Evolutionary conservation across 176 grass and related monocot genomes (phyloP), one percentile per base, ranked within the genome.

Genomic region (Phoenix dactylifera): DNA sequence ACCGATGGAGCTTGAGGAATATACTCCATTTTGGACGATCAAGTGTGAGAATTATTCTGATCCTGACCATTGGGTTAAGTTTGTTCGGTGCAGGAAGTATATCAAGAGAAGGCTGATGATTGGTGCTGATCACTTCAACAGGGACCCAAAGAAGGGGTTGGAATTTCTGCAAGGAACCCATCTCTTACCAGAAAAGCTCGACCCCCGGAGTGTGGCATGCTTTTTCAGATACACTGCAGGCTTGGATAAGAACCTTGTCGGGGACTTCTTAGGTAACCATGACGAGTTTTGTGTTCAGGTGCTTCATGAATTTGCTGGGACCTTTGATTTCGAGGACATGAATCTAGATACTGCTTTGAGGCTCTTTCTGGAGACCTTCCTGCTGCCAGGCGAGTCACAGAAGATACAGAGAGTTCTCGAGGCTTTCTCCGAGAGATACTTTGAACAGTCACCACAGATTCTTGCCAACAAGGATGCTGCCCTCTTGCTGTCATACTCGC

Each of bases 241-340:
- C 48, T 68, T 98, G 72, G 94, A 98, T 70, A 98, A 98, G 73
- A 98, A 98, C 62, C 88, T 98, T 75, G 76, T 98, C 3, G 94
- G 94, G 35, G 94, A 98, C 63, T 98, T 92, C 83, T 72, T 98
- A 20, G 94, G 94, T 1, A 98, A 98, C 77, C 94, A 98, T 79
- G 94, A 98, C 7, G 94, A 98, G 49, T 98, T 98, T 81, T 98
- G 88, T 74, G 94, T 98, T 72, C 87, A 98, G 77, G 94, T 98
- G 32, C 84, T 98, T 56, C 94, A 85, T 73, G 88, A 98, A 73
- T 98, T 92, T 71, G 84, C 88, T 67, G 75, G 83, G 67, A 98
- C 94, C 35, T 98, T 98, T 83, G 88, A 98, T 77, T 93, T 98
- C 26, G 55, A 79, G 22, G 82, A 82, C 26, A 92, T 98, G 94